A percentile compares a stretch with the other conserved stretches of the same genome.
phyloP scores from a whole-genome alignment of 345 rosid genomes.

The Gossypium raimondii region DNA sequence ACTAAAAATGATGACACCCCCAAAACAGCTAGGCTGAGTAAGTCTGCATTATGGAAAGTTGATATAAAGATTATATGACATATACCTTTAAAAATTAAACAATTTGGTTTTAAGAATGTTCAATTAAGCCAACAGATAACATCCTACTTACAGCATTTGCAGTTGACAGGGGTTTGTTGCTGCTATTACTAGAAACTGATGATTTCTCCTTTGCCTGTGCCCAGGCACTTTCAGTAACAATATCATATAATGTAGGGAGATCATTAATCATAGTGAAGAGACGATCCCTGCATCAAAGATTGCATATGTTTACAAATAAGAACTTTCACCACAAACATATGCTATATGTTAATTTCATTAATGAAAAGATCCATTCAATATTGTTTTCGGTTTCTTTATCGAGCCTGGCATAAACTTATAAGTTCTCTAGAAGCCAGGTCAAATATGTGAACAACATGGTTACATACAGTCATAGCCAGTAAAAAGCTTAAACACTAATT shows the following conservation, averaged over 20 bases:
- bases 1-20: too few relatives aligned
- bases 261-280: slow-evolving; percentile 69
- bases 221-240: slow-evolving; percentile 54
- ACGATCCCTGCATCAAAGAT: slow-evolving; percentile 47
- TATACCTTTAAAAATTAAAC: too few relatives aligned
- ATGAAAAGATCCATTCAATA: too few relatives aligned
- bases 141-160: slow-evolving; percentile 42
- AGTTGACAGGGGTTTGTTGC: slow-evolving; percentile 53
- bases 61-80: too few relatives aligned
- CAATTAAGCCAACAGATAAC: background rate
- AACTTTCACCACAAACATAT: too few relatives aligned
- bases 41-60: too few relatives aligned
- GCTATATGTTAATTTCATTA: too few relatives aligned
- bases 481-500: background rate
- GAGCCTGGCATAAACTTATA: background rate
- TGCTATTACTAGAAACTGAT: slow-evolving; percentile 48
- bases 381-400: too few relatives aligned
- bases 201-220: slow-evolving; percentile 55
- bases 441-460: background rate
- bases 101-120: too few relatives aligned
- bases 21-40: too few relatives aligned
- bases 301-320: too few relatives aligned
- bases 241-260: slow-evolving; percentile 66
- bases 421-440: background rate
- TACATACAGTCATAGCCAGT: background rate